Percentiles rank a stretch among this genome's conserved stretches.
Conservation (phyloP, 2,329 filamentous ascomycete species). For the Trichoderma simmonsii region DNA sequence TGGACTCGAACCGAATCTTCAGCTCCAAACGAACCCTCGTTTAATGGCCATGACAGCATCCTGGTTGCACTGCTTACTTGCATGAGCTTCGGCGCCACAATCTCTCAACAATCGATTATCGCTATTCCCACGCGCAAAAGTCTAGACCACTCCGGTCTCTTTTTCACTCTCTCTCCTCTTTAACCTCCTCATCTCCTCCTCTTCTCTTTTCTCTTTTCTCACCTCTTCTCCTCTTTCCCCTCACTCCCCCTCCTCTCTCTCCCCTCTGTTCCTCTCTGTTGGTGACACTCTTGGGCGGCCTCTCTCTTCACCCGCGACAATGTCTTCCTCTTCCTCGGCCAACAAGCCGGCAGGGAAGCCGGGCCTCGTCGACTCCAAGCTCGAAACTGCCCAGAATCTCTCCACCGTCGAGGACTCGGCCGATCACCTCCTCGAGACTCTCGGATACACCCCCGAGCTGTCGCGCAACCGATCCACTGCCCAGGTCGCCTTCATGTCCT, state of each 20-base stretch:
- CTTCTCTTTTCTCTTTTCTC: background rate
- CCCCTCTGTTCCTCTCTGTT: no score
- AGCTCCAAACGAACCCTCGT: background rate
- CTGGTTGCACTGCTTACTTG: constrained; percentile 15
- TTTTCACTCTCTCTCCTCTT: background rate
- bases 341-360: constrained; percentile 25
- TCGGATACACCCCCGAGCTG: constrained; percentile 66
- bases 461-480: constrained; percentile 62
- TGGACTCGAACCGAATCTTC: background rate
- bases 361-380: constrained; percentile 28
- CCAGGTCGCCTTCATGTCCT: constrained; percentile 73
- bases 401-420: constrained; percentile 43
- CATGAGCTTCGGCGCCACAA: constrained; percentile 10
- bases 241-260: no score
- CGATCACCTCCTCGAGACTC: constrained; percentile 59
- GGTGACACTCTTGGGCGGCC: background rate
- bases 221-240: background rate
- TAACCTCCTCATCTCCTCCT: background rate
- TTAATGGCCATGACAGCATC: constrained; percentile 3
- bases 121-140: background rate
- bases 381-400: constrained; percentile 26
- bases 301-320: background rate
- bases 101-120: constrained; percentile 9
- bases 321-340: constrained; percentile 21
- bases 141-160: constrained; percentile 1